A percentile compares a stretch with the other conserved stretches of the same genome.
Conservation (phyloP, 2,329 filamentous ascomycete genomes). For the Arthroderma uncinatum region DNA sequence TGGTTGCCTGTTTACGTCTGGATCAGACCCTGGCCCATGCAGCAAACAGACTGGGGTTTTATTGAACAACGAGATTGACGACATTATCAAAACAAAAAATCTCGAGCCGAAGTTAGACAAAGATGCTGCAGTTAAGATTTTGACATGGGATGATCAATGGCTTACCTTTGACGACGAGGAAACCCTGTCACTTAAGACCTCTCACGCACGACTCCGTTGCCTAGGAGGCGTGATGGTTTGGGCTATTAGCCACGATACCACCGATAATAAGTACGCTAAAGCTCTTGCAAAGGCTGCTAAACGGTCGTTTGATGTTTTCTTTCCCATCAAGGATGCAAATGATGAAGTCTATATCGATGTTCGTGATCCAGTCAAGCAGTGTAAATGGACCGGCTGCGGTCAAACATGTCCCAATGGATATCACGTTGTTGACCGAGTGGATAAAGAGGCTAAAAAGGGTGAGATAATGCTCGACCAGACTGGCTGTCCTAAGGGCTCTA, state of each 20-base stretch:
- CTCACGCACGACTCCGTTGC: constrained; percentile 25
- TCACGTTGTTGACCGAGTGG: background rate
- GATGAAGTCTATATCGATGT: background rate
- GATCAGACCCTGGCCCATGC: constrained; percentile 21
- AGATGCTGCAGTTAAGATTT: constrained; percentile 23
- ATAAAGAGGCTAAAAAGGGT: background rate
- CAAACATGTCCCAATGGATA: background rate
- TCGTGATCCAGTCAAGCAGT: background rate
- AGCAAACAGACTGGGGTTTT: constrained; percentile 25
- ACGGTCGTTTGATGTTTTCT: background rate
- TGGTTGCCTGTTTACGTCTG: constrained; percentile 17
- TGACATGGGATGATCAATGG: constrained; percentile 35
- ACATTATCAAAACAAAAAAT: constrained; percentile 17
- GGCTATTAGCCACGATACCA: constrained; percentile 12
- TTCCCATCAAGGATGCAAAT: background rate
- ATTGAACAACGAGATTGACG: constrained; percentile 27
- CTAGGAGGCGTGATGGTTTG: constrained; percentile 20
- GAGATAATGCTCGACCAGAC: constrained; percentile 8
- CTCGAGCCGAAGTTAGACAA: constrained; percentile 20
- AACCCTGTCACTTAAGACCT: constrained; percentile 27
- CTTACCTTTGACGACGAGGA: constrained; percentile 32
- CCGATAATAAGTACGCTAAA: background rate
- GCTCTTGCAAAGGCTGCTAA: background rate
- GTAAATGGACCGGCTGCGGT: background rate
- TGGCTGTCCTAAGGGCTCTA: background rate